Evolutionary conservation across 495 filamentous ascomycete species (phyloP), one percentile per base, ranked within the genome.

Genomic region (Platismatia glauca): DNA sequence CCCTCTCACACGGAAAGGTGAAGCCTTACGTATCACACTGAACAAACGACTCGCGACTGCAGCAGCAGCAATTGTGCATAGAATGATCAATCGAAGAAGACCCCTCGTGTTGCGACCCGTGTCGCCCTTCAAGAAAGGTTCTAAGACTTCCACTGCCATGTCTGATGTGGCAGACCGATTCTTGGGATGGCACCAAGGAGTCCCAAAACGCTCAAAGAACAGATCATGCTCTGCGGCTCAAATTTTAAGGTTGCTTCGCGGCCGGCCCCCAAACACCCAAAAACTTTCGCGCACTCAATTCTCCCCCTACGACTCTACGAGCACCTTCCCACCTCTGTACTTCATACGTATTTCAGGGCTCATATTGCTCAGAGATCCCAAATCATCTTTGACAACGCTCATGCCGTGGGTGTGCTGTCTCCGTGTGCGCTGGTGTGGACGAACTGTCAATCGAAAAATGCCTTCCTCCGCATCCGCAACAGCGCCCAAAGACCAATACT

Each of bases 41-140:
- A 99, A 99, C 60, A 99, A 80, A 70, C 95, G 89, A 80, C 91
- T 96, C 55, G 94, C 84, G 71, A 97, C 82, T 58, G 95, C 93
- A 53, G 93, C 93, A 57, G 82, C 91, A 66, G 95, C 95, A 74
- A 99, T 95, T 67, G 91, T 87, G 70, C 79, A 82, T 59, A 99
- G 86, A 79, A 99, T 97, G 73, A 95, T 84, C 64, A 97, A 83
- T 69, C 92, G 88, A 68, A 99, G 78, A 66, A 97, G 74, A 62
- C 90, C 88, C 70, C 94, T 87, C 58, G 91, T 90, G 73, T 85
- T 96, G 72, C 76, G 78, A 66, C 85, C 82, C 64, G 81, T 86
- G 68, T 78, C 81, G 67, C 87, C 85, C 76, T 88, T 81, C 61
- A 89, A 76, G 69, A 89, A 77, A 62, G 76, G 75, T 75, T 82